These are phyloP conservation scores for Melaleuca alternifolia DNA, from an alignment of 345 rosid species.

Conservation along the genomic window DNA sequence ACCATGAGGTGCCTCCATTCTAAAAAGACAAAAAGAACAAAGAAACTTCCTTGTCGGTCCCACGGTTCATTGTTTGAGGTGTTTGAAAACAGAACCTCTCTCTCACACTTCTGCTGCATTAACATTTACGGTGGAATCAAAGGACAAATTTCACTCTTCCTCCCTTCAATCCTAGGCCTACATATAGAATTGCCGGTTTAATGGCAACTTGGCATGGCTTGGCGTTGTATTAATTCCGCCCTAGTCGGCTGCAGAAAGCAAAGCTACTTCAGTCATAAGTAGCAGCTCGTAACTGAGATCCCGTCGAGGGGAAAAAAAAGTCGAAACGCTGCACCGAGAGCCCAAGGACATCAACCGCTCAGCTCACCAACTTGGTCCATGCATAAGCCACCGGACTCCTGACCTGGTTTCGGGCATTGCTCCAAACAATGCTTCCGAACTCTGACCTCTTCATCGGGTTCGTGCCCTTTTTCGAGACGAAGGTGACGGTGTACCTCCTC, in stretches of 20 bases:
- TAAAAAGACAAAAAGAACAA: background rate
- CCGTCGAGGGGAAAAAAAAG: background rate
- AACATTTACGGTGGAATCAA: background rate
- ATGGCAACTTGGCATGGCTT: background rate
- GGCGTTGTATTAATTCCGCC: background rate
- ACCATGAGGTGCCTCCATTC: background rate
- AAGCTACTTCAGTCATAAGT: background rate
- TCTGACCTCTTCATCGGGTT: conserved; percentile 23
- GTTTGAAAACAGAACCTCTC: background rate
- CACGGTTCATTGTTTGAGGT: background rate
- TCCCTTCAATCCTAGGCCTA: background rate
- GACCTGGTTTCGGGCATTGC: conserved; percentile 49
- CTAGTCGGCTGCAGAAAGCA: background rate
- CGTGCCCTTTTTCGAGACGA: conserved; percentile 43
- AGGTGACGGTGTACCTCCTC: conserved; percentile 63
- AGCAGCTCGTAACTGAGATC: background rate
- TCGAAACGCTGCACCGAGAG: background rate
- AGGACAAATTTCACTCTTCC: background rate
- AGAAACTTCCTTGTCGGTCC: background rate
- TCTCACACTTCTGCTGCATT: background rate
- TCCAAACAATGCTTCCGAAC: conserved; percentile 74
- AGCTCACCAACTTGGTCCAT: conserved; percentile 38
- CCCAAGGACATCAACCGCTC: background rate
- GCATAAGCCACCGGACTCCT: conserved; percentile 72
- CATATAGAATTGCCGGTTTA: background rate